These are phyloP conservation scores for Aspergillus clavatus DNA, from an alignment of 2,329 filamentous ascomycete genomes.

Conservation along the genomic window DNA sequence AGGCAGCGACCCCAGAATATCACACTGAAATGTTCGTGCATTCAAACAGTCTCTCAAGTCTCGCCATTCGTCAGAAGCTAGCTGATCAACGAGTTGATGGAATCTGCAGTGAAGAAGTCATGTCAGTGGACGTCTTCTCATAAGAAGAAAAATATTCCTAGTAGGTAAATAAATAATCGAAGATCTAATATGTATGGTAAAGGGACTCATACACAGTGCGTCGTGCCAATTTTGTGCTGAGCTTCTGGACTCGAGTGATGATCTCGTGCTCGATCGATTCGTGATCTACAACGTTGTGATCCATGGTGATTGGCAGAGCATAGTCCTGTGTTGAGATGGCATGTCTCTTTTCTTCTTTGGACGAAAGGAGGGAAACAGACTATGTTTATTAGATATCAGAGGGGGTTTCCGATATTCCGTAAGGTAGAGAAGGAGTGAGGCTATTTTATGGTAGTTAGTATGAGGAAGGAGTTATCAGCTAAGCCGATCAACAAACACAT, in stretches of 20 bases:
- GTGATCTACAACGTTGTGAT: not conserved
- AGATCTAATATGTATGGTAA: too few species aligned
- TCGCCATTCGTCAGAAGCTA: slow-evolving; percentile 29
- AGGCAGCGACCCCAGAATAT: slow-evolving; percentile 32
- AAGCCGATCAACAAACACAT: too few species aligned
- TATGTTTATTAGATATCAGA: not conserved
- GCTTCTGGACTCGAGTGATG: slow-evolving; percentile 3
- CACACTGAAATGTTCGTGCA: slow-evolving; percentile 23
- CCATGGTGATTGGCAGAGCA: not conserved
- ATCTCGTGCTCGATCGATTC: slow-evolving; percentile 2
- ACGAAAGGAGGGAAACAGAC: not conserved
- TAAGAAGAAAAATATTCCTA: too few species aligned
- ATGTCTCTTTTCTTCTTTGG: not conserved
- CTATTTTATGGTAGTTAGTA: too few species aligned
- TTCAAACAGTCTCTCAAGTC: slow-evolving; percentile 21
- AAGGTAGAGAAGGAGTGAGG: not conserved
- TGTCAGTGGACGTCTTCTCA: not conserved
- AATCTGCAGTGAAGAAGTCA: slow-evolving; percentile 17
- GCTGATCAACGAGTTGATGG: slow-evolving; percentile 23
- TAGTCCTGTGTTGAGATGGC: not conserved
- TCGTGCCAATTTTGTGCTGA: slow-evolving; percentile 1
- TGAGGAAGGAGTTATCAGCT: not conserved
- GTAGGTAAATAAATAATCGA: too few species aligned
- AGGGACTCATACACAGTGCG: slow-evolving; percentile 5
- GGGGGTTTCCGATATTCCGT: not conserved